A percentile compares a stretch with the other conserved stretches of the same genome.
Evolutionary conservation across 768 basidiomycete species (phyloP).

Genomic region (Boletus speciosus): DNA sequence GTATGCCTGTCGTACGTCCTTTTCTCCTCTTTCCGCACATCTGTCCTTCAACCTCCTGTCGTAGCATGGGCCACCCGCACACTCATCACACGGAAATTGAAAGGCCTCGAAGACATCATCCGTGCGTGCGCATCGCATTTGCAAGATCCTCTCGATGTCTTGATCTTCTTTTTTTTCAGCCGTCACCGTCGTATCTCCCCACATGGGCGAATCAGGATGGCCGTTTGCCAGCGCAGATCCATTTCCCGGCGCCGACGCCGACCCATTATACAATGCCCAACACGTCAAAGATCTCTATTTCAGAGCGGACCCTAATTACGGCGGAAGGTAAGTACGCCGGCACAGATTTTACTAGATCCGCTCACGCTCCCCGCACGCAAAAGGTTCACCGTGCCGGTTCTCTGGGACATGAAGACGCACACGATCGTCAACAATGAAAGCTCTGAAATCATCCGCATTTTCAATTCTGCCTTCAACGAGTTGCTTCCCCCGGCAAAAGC

Average conservation of each 20-base stretch:
- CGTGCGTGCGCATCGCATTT: constrained; percentile 43
- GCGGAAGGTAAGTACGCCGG: constrained; percentile 49
- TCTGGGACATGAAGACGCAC: constrained; percentile 88
- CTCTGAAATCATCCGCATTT: constrained; percentile 90
- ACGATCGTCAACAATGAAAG: constrained; percentile 96
- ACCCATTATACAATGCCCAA: constrained; percentile 64
- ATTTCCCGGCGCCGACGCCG: constrained; percentile 71
- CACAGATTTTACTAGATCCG: too few relatives aligned
- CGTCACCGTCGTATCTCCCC: constrained; percentile 80
- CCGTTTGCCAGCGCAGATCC: constrained; percentile 69
- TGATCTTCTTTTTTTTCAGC: constrained; percentile 44
- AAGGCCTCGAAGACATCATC: constrained; percentile 84
- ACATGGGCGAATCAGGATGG: constrained; percentile 84
- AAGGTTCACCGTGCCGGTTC: constrained; percentile 82
- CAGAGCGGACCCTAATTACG: constrained; percentile 66
- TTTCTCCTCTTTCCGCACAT: too few relatives aligned
- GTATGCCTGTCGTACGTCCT: constrained; percentile 70
- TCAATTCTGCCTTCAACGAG: constrained; percentile 84
- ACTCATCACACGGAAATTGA: constrained; percentile 84
- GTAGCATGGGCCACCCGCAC: constrained; percentile 92
- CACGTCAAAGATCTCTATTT: constrained; percentile 87
- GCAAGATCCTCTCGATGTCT: not conserved
- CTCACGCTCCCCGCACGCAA: not conserved
- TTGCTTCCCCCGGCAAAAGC: constrained; percentile 64
- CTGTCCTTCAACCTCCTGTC: not conserved